Evolutionary conservation across 257 asterid genomes (phyloP).

Genomic region (Knoxia roxburghii): DNA sequence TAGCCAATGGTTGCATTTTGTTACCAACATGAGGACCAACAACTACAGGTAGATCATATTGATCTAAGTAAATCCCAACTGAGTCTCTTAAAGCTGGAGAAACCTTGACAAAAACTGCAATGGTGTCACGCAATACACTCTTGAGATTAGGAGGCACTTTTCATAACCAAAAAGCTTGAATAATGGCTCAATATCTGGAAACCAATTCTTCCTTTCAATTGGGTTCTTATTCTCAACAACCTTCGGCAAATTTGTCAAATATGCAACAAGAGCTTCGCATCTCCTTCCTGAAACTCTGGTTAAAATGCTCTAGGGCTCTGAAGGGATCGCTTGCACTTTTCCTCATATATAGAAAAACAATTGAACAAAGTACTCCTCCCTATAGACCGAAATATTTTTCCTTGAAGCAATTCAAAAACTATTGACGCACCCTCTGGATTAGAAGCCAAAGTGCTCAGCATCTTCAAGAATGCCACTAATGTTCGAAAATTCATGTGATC

Average conservation of each 20-base stretch:
- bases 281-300: constrained; percentile 95
- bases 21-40: constrained; percentile 61
- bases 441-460: constrained; percentile 92
- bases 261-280: constrained; percentile 92
- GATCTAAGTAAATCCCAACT: constrained; percentile 89
- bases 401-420: constrained; percentile 90
- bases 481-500: constrained; percentile 86
- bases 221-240: constrained; percentile 83
- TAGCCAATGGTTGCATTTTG: constrained; percentile 46
- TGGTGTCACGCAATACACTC: constrained; percentile 89
- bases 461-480: constrained; percentile 85
- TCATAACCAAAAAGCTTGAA: constrained; percentile 95
- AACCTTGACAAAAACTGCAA: constrained; percentile 69
- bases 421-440: constrained; percentile 80
- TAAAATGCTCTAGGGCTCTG: constrained; percentile 74
- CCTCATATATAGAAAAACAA: constrained; percentile 80
- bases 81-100: constrained; percentile 79
- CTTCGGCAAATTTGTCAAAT: constrained; percentile 83
- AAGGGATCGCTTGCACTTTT: constrained; percentile 68
- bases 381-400: constrained; percentile 72
- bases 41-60: constrained; percentile 94
- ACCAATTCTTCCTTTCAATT: constrained; percentile 82
- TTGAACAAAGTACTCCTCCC: constrained; percentile 93
- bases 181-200: constrained; percentile 88
- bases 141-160: constrained; percentile 98